Evolutionary conservation across 23 red algal species (phyloP), one percentile per base, ranked within the genome.

Genomic region (Gracilaria gracilis): DNA sequence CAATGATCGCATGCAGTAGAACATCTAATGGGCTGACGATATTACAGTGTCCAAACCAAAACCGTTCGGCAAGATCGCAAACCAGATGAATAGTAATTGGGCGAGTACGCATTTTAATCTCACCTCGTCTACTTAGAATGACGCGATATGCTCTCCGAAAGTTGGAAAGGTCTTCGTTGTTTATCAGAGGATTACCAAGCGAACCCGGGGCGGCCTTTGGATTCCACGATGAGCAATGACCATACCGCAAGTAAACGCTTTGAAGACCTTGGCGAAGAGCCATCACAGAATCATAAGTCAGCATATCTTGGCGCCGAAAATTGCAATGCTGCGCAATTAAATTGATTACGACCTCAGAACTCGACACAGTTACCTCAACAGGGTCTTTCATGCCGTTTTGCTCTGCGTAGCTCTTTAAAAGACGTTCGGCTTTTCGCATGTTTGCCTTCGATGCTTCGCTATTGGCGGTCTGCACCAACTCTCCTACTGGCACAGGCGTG

Each of bases 261-360:
- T 54, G 48, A 14, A 65, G 40, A 15, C 80, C 80, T 40, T 65
- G 80, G 8, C 25, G 3, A 9, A 83, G 25, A 9, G 80, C 51
- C 13, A 32, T 3, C 7, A 65, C 35, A 11, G 54, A 33, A 2
- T 83, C 55, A 34, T 83, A 35, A 19, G 11, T 44, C 8, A 65
- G 80, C 27, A 17, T 28, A 29, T 83, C 40, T 36, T 31, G 9
- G 3, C 23, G 4, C 20, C 55, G 9, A 37, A 31, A 65, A 9
- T 67, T 59, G 58, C 80, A 83, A 42, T 83, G 24, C n/a, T 62
- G 27, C 23, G 80, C 80, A 14, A 83, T 5, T 25, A 83, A 35
- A 83, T 67, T 83, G 9, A 83, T 34, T 7, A 83, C 58, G 25
- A 83, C 13, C 9, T 16, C 32, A 8, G 36, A 83, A 66, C 80